Conservation (phyloP, 2,329 filamentous ascomycete species). For the Fusarium tricinctum region DNA sequence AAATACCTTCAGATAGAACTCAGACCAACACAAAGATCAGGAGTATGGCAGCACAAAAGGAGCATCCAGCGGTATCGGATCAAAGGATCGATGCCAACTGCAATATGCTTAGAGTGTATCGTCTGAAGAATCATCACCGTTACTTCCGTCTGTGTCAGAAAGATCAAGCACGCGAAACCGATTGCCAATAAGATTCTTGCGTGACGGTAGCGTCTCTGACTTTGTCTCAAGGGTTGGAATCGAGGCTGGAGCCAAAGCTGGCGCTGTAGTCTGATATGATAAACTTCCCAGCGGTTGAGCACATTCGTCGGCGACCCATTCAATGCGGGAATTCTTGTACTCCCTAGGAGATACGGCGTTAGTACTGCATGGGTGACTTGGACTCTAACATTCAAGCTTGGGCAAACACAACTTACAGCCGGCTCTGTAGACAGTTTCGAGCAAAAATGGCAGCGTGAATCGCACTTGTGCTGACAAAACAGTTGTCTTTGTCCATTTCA, state of each 20-base stretch:
- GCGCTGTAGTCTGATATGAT: constrained; percentile 10
- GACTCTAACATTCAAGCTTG: not conserved
- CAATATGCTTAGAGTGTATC: constrained; percentile 7
- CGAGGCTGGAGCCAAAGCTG: not conserved
- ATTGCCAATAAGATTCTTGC: constrained; percentile 63
- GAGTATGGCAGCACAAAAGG: not conserved
- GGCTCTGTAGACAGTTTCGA: constrained; percentile 81
- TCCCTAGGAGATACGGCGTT: constrained; percentile 60
- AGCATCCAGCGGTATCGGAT: not conserved
- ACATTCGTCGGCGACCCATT: constrained; percentile 81
- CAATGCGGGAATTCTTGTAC: constrained; percentile 79
- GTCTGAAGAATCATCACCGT: constrained; percentile 32
- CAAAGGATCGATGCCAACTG: not conserved
- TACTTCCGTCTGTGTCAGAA: constrained; percentile 57
- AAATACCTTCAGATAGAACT: not conserved
- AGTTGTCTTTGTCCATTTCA: constrained; percentile 69
- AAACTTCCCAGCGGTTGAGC: constrained; percentile 64
- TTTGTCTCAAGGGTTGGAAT: not conserved
- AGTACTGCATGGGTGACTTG: constrained; percentile 18
- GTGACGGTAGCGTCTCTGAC: constrained; percentile 5
- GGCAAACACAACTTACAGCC: constrained; percentile 57
- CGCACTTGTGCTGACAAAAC: constrained; percentile 81
- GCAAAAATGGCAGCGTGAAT: constrained; percentile 82
- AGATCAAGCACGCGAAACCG: constrained; percentile 72
- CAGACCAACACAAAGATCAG: not conserved